A percentile compares a stretch with the other conserved stretches of the same genome.
phyloP scores from a whole-genome alignment of 2,329 filamentous ascomycete genomes.

The Eurotiales sp. region DNA sequence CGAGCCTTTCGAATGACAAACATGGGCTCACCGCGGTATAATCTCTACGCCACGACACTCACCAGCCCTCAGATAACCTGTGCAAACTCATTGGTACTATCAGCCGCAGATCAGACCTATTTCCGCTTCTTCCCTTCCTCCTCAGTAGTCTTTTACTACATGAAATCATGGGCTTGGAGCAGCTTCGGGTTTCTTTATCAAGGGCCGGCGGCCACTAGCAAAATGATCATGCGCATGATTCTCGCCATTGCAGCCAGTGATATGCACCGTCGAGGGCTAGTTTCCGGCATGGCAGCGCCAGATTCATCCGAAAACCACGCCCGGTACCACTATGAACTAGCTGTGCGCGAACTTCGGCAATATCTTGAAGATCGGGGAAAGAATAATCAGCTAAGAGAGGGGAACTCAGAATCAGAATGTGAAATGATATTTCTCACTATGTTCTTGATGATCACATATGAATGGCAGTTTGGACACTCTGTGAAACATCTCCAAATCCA shows the following conservation, averaged over 20 bases:
- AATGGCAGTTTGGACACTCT: constrained; percentile 35
- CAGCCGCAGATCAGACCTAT: constrained; percentile 31
- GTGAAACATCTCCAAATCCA: constrained; percentile 33
- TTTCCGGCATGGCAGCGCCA: constrained; percentile 23
- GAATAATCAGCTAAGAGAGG: constrained; percentile 19
- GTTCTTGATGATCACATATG: constrained; percentile 35
- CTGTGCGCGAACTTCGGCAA: constrained; percentile 36
- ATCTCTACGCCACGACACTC: no score
- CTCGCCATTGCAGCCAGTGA: constrained; percentile 34
- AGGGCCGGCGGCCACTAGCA: constrained; percentile 31
- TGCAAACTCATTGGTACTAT: constrained; percentile 32
- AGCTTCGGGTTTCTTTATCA: constrained; percentile 35
- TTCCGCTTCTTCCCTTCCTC: constrained; percentile 34
- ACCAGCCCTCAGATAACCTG: constrained; percentile 18
- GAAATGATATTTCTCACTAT: constrained; percentile 35
- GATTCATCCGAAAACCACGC: constrained; percentile 29
- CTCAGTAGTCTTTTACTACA: constrained; percentile 32
- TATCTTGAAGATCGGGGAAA: constrained; percentile 20
- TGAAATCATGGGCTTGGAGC: constrained; percentile 38
- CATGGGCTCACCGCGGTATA: neutral
- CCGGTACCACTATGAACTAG: constrained; percentile 32
- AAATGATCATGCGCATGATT: constrained; percentile 40
- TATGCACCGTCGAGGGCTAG: constrained; percentile 31
- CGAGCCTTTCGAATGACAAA: no score
- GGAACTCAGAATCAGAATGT: constrained; percentile 29